Percentiles rank a stretch among this genome's conserved stretches.
Evolutionary conservation across 2,329 filamentous ascomycete species (phyloP).

Genomic region (Aspergillus sp.): DNA sequence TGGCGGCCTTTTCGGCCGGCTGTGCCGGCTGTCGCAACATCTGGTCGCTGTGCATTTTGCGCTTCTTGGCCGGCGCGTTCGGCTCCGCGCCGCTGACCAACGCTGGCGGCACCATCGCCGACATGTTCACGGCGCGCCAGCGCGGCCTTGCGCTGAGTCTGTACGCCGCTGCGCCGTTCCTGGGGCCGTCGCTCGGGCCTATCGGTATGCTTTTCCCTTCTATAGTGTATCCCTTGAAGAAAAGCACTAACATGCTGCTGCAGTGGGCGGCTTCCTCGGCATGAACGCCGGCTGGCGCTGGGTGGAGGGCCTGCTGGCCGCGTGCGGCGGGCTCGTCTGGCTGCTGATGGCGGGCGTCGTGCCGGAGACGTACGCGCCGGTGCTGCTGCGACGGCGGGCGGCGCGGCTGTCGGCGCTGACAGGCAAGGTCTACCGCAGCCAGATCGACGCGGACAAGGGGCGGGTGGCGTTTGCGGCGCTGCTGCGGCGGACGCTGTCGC

Average conservation of each 20-base stretch:
- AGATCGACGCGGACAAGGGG: neutral
- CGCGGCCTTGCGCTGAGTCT: slow-evolving; percentile 58
- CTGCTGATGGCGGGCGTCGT: slow-evolving; percentile 6
- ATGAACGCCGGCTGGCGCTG: slow-evolving; percentile 64
- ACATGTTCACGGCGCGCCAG: slow-evolving; percentile 53
- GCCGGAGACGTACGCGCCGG: neutral
- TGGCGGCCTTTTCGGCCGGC: neutral
- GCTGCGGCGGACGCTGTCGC: neutral
- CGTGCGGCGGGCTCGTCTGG: slow-evolving; percentile 60
- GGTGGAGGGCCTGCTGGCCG: slow-evolving; percentile 60
- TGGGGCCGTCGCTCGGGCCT: slow-evolving; percentile 62
- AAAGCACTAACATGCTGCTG: neutral
- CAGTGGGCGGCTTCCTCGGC: slow-evolving; percentile 61
- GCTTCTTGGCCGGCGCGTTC: slow-evolving; percentile 63
- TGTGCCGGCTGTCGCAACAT: slow-evolving; percentile 32
- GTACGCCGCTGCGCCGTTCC: slow-evolving; percentile 64
- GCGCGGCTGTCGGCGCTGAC: neutral
- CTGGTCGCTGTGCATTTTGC: slow-evolving; percentile 58
- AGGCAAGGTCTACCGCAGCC: neutral
- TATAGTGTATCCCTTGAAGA: neutral
- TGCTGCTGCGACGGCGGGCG: neutral
- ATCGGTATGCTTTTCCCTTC: slow-evolving; percentile 32
- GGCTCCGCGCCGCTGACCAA: slow-evolving; percentile 60
- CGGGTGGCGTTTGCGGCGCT: neutral
- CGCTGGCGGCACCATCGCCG: slow-evolving; percentile 57